Percentiles rank a stretch among this genome's conserved stretches.
phyloP scores from a whole-genome alignment of 208 protist genomes.

The Blastocrithidia nonstop region DNA sequence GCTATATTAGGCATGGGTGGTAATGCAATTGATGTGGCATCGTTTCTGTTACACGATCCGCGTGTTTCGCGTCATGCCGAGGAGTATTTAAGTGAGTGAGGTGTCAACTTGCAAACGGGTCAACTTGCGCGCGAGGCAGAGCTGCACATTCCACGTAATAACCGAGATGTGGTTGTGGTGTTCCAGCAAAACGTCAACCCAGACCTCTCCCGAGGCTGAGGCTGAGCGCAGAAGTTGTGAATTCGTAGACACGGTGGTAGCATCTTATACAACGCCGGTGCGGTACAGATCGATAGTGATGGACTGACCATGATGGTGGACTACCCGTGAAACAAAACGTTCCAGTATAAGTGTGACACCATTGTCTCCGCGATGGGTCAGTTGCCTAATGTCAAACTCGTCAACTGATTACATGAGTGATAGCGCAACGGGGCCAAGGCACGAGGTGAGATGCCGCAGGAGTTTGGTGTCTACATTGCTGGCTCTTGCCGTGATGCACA shows the following conservation, averaged over 20 bases:
- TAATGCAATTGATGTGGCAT: slow-evolving; percentile 73
- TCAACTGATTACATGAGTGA: slow-evolving; percentile 80
- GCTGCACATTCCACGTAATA: slow-evolving; percentile 39
- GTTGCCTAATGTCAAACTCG: slow-evolving; percentile 62
- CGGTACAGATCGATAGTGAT: slow-evolving; percentile 44
- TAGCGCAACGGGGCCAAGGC: slow-evolving; percentile 67
- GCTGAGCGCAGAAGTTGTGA: slow-evolving; percentile 78
- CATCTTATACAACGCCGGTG: slow-evolving; percentile 43
- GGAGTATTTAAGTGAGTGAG: slow-evolving; percentile 68
- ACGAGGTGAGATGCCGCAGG: slow-evolving; percentile 53
- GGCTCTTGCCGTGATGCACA: slow-evolving; percentile 66
- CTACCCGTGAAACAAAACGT: slow-evolving; percentile 22
- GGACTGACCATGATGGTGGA: slow-evolving; percentile 55
- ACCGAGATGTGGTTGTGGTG: slow-evolving; percentile 63
- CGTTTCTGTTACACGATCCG: slow-evolving; percentile 70
- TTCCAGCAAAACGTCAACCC: slow-evolving; percentile 66
- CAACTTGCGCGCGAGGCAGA: slow-evolving; percentile 10
- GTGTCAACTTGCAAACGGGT: slow-evolving; percentile 60
- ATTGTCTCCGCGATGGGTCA: slow-evolving; percentile 73
- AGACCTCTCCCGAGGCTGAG: slow-evolving; percentile 56
- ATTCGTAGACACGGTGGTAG: slow-evolving; percentile 48
- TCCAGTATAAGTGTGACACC: slow-evolving; percentile 62
- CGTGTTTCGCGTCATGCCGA: slow-evolving; percentile 51
- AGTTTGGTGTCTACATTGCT: slow-evolving; percentile 67
- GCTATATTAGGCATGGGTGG: slow-evolving; percentile 73